Conservation (phyloP, 2,329 filamentous ascomycete species). For the Cercospora sp. region DNA sequence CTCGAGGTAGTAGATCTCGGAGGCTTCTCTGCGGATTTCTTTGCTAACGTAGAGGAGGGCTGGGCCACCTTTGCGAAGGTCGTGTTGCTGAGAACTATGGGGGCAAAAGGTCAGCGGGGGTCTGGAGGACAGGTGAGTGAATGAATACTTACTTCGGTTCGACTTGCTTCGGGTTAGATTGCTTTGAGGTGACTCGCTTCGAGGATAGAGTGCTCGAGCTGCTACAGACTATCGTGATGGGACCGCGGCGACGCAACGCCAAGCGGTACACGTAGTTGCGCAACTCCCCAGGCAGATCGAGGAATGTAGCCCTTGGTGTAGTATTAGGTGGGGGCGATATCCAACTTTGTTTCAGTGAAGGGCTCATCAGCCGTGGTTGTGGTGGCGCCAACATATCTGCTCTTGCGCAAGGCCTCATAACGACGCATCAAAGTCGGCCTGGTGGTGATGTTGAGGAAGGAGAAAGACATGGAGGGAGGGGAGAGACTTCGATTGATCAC, state of each 20-base stretch:
- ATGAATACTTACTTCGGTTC: background rate
- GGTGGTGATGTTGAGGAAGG: background rate
- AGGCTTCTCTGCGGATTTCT: conserved; percentile 11
- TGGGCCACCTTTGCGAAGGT: background rate
- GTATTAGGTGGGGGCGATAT: background rate
- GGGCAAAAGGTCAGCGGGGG: background rate
- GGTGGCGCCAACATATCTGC: background rate
- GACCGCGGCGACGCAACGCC: background rate
- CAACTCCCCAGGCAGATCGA: conserved; percentile 19
- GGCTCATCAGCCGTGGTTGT: background rate
- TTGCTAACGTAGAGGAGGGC: conserved; percentile 8
- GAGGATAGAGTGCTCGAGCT: background rate
- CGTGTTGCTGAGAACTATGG: background rate
- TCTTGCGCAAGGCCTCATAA: background rate
- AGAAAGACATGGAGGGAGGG: background rate
- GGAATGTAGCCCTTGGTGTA: conserved; percentile 2
- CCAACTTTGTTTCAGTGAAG: background rate
- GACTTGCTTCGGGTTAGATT: background rate
- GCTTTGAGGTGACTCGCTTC: background rate
- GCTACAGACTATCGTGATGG: background rate
- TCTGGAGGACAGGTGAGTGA: background rate
- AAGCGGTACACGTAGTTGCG: conserved; percentile 19
- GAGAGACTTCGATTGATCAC: background rate
- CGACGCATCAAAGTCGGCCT: background rate
- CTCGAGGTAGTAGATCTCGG: conserved; percentile 16